A percentile compares a stretch with the other conserved stretches of the same genome.
Evolutionary conservation across 371 early-diverging fungal genomes (phyloP).

Genomic region (Mortierella sp.): DNA sequence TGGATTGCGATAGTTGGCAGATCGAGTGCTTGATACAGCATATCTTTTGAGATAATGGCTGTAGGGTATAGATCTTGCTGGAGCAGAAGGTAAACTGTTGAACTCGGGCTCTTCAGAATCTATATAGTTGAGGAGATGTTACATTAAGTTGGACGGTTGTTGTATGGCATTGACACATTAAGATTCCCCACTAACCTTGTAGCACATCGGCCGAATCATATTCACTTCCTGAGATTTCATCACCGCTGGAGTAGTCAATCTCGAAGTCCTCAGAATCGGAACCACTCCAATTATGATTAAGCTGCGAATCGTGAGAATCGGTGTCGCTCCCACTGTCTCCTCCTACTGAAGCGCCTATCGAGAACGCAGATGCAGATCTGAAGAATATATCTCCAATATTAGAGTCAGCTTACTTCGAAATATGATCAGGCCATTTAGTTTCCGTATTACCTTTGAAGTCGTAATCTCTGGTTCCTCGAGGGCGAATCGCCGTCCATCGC

Average conservation of each 20-base stretch:
- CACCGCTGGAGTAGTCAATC: constrained; percentile 32
- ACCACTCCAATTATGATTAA: constrained; percentile 14
- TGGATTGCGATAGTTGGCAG: constrained; percentile 44
- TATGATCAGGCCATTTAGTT: neutral
- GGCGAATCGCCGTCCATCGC: constrained; percentile 15
- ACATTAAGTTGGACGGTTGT: neutral
- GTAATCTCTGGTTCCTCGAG: neutral
- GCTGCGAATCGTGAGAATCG: constrained; percentile 20
- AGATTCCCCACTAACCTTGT: constrained; percentile 7
- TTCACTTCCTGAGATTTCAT: constrained; percentile 22
- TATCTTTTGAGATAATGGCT: constrained; percentile 75
- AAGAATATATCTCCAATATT: neutral
- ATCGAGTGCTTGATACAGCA: constrained; percentile 58
- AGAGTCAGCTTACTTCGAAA: neutral
- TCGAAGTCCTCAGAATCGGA: constrained; percentile 43
- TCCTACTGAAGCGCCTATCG: constrained; percentile 21
- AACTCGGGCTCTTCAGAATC: constrained; percentile 25
- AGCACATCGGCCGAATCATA: constrained; percentile 14
- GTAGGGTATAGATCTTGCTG: constrained; percentile 77
- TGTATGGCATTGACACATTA: neutral
- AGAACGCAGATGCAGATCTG: constrained; percentile 40
- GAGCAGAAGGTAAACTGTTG: constrained; percentile 26
- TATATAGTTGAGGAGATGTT: neutral
- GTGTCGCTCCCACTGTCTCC: constrained; percentile 27
- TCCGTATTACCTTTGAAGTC: constrained; percentile 22